Evolutionary conservation across 139 green algal species (phyloP), one percentile per base, ranked within the genome.

Genomic region (Haematococcus sp.): DNA sequence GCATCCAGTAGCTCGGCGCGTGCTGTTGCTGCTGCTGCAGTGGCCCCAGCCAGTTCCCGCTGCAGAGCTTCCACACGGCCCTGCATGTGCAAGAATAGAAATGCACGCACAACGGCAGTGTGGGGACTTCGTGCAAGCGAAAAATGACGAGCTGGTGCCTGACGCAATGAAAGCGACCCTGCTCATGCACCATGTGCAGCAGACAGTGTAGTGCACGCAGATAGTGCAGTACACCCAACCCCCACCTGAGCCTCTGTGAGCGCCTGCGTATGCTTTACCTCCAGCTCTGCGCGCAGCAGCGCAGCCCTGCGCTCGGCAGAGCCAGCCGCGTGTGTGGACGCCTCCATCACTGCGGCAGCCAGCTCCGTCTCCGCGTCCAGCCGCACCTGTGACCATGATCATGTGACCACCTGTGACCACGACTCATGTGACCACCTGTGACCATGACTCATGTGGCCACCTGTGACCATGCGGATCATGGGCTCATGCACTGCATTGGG

Each of bases 271-370:
- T 65, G 58, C 58, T 11, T 4, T 4, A 34, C 9, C 28, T 30
- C 58, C 58, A 65, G 23, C 23, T 65, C 58, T 4, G 58, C 25
- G 25, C 58, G 58, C 25, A 34, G 3, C 58, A 40, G 58, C 58
- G 28, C n/a, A 16, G 30, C n/a, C 3, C 30, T 22, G 23, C 30
- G 58, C 58, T 65, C 58, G 4, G n/a, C 11, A 9, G 22, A 3
- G n/a, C n/a, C 9, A 3, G 58, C 58, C 4, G 58, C 58, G 25
- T 28, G 28, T 22, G 58, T 65, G 58, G 33, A 16, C 4, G 58
- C 58, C 25, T 65, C 58, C 58, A 65, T 65, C 58, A 65, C 11
- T 22, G 58, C 58, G 25, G 58, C 58, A 35, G 58, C 30, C n/a
- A 28, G 17, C n/a, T 65, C 58, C 34, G 58, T 30, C n/a, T 65